Evolutionary conservation across 306 rosid species (phyloP).

Genomic region (Carpinus fangiana): DNA sequence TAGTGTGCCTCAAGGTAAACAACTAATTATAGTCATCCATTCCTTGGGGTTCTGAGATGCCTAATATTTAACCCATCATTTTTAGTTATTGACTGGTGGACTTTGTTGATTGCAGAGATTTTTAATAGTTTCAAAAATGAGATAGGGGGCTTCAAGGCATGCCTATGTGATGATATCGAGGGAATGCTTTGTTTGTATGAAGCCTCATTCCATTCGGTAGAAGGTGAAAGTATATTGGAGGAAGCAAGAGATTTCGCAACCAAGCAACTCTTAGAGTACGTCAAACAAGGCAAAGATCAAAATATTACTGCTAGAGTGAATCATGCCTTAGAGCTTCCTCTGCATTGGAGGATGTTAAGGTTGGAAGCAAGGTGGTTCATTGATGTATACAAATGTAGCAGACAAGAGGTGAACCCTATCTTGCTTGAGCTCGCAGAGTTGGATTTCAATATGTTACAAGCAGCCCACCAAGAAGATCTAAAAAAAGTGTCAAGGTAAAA

Average conservation of each 20-base stretch:
- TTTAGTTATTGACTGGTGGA: background rate
- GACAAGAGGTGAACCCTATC: background rate
- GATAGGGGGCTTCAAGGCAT: background rate
- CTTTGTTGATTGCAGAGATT: background rate
- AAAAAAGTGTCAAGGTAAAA: constrained; percentile 19
- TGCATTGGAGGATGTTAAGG: constrained; percentile 26
- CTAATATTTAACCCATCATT: no score
- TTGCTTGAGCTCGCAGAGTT: constrained; percentile 13
- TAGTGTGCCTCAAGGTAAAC: constrained; percentile 2
- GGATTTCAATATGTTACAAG: constrained; percentile 20
- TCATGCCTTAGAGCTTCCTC: constrained; percentile 26
- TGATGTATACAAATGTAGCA: constrained; percentile 12
- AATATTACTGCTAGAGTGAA: background rate
- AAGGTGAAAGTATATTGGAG: constrained; percentile 12
- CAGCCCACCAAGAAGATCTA: constrained; percentile 16
- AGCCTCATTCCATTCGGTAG: constrained; percentile 10
- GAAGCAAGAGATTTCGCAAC: constrained; percentile 22
- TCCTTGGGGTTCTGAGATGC: no score
- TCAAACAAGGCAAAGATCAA: background rate
- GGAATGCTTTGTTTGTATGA: constrained; percentile 26
- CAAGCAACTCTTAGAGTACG: background rate
- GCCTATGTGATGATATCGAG: background rate
- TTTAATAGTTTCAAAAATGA: constrained; percentile 19
- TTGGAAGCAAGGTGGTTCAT: constrained; percentile 29
- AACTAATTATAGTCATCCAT: no score